phyloP scores from a whole-genome alignment of 2,329 filamentous ascomycete genomes.

The Penicillium sp. region DNA sequence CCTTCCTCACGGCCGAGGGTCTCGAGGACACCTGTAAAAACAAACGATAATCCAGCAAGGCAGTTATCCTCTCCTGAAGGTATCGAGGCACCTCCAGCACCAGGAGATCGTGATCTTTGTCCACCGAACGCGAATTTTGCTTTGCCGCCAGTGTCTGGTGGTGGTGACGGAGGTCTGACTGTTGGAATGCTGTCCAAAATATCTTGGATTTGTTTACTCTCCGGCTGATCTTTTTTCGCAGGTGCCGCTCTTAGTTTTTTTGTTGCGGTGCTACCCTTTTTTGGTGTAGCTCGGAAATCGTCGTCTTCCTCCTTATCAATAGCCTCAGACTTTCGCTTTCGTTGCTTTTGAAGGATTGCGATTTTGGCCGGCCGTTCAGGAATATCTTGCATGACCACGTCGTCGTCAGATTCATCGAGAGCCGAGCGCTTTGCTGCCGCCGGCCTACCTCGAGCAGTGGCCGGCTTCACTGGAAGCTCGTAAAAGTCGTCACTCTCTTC shows the following conservation, averaged over 20 bases:
- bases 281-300: slow-evolving; percentile 63
- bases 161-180: slow-evolving; percentile 82
- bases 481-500: slow-evolving; percentile 62
- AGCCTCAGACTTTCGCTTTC: slow-evolving; percentile 64
- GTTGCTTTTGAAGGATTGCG: slow-evolving; percentile 40
- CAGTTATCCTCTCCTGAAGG: slow-evolving; percentile 88
- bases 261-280: slow-evolving; percentile 55
- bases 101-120: slow-evolving; percentile 63
- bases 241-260: slow-evolving; percentile 61
- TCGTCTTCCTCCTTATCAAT: slow-evolving; percentile 58
- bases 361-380: slow-evolving; percentile 54
- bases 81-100: slow-evolving; percentile 70
- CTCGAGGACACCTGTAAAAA: slow-evolving; percentile 89
- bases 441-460: slow-evolving; percentile 55
- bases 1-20: slow-evolving; percentile 83
- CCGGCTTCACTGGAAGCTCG: slow-evolving; percentile 66
- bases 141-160: slow-evolving; percentile 67
- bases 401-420: slow-evolving; percentile 45
- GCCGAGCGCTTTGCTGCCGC: slow-evolving; percentile 40
- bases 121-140: slow-evolving; percentile 73
- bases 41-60: slow-evolving; percentile 85
- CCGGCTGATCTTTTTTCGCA: slow-evolving; percentile 69
- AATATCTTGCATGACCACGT: slow-evolving; percentile 60
- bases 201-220: slow-evolving; percentile 74
- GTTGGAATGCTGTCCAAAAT: slow-evolving; percentile 89